Conservation (phyloP, 768 basidiomycete species). For the Tricholoma matsutake region DNA sequence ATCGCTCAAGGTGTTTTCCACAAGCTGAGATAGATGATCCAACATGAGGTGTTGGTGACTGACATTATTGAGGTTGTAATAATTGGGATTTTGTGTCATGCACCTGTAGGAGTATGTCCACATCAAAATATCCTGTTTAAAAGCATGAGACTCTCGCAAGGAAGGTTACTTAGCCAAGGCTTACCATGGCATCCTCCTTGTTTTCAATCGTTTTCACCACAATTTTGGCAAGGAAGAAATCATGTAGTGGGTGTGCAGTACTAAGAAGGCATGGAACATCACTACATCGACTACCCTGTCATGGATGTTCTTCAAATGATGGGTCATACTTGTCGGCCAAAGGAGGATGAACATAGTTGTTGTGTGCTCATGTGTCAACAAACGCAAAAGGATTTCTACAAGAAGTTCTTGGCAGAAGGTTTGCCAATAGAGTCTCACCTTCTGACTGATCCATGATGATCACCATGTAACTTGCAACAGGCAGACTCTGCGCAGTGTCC, state of each 20-base stretch:
- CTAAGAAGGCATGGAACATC: constrained; percentile 84
- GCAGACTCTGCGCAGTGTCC: constrained; percentile 97
- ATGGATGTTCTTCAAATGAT: too few species aligned
- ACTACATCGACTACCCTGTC: constrained; percentile 98
- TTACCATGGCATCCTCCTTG: constrained; percentile 97
- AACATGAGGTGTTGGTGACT: constrained; percentile 94
- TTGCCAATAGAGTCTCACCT: constrained; percentile 78
- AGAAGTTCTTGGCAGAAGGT: too few species aligned
- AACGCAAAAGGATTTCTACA: constrained; percentile 44
- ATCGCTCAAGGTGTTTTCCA: constrained; percentile 90
- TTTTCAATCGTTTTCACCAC: constrained; percentile 99
- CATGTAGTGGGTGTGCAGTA: constrained; percentile 89
- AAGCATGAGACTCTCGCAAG: background rate
- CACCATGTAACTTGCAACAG: constrained; percentile 94
- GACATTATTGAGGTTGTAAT: constrained; percentile 92
- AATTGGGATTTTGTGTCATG: constrained; percentile 96
- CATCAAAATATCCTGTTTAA: constrained; percentile 82
- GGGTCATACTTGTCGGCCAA: too few species aligned
- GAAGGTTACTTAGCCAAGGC: constrained; percentile 57
- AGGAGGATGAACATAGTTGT: too few species aligned
- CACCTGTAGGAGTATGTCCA: constrained; percentile 99
- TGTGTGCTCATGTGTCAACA: constrained; percentile 61
- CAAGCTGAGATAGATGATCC: constrained; percentile 93
- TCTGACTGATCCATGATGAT: constrained; percentile 99
- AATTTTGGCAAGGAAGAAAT: constrained; percentile 97